phyloP scores from a whole-genome alignment of 148 eudicot genomes.

The Persicaria tinctoria region DNA sequence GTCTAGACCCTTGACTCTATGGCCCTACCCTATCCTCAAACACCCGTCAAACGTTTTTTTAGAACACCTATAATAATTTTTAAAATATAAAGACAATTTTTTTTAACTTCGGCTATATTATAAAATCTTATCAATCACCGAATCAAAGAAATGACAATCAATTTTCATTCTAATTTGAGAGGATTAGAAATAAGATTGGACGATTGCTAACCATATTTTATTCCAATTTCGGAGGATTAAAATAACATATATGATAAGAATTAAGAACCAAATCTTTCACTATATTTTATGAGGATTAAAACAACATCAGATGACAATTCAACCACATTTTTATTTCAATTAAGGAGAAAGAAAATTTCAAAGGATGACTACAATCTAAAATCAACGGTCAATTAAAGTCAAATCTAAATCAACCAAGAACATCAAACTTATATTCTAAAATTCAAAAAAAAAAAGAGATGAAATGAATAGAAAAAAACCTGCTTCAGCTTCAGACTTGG shows the following conservation, averaged over 20 bases:
- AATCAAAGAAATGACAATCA: not conserved
- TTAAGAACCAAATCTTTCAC: not conserved
- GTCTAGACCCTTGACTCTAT: no score
- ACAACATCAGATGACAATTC: not conserved
- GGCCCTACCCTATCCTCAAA: no score
- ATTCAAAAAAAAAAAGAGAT: not conserved
- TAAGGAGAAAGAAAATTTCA: not conserved
- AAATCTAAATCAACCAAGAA: not conserved
- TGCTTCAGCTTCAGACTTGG: not conserved
- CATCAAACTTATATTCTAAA: no score
- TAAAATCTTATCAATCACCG: no score
- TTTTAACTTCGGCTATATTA: no score
- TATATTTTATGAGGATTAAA: not conserved
- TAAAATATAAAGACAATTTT: no score
- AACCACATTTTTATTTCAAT: not conserved
- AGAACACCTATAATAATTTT: no score
- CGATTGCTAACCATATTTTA: not conserved
- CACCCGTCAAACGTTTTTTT: no score
- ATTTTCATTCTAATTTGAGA: not conserved
- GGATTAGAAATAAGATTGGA: conserved; percentile 1
- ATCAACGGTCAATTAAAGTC: not conserved
- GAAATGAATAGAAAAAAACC: not conserved
- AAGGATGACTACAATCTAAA: no score
- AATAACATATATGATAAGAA: not conserved
- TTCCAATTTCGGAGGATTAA: not conserved